phyloP scores from a whole-genome alignment of 352 stramenopile genomes.

The Phytopythium boreale region DNA sequence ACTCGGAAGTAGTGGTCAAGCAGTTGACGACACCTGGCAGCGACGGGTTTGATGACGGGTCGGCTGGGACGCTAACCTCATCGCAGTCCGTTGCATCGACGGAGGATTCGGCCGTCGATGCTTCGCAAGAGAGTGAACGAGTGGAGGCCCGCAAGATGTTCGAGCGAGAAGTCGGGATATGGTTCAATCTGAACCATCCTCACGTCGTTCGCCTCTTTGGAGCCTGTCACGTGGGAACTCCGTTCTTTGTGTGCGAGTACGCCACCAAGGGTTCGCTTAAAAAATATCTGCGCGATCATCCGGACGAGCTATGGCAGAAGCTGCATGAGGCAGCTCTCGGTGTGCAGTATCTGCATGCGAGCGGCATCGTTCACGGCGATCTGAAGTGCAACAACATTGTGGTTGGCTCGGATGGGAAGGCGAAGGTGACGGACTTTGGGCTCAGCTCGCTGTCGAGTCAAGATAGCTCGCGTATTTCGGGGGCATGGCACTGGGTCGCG shows the following conservation, averaged over 20 bases:
- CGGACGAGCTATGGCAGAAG: constrained; percentile 17
- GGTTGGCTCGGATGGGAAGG: constrained; percentile 20
- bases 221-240: constrained; percentile 22
- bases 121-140: no score
- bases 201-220: constrained; percentile 32
- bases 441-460: constrained; percentile 13
- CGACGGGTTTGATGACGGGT: no score
- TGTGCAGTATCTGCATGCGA: constrained; percentile 22
- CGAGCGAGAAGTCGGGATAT: no score
- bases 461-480: constrained; percentile 6
- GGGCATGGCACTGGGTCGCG: constrained; percentile 19
- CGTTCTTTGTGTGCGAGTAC: constrained; percentile 26
- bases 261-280: constrained; percentile 11
- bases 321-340: constrained; percentile 18
- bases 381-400: constrained; percentile 28
- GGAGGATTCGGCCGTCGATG: no score
- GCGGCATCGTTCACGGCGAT: constrained; percentile 19
- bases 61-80: no score
- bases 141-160: no score
- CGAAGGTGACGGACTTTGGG: constrained; percentile 31
- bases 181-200: constrained; percentile 8
- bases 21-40: no score
- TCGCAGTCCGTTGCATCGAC: no score
- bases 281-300: not conserved
- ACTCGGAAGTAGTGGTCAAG: not conserved